These are phyloP conservation scores for Erysimum cheiranthoides DNA, from an alignment of 345 rosid species.

Conservation along the genomic window DNA sequence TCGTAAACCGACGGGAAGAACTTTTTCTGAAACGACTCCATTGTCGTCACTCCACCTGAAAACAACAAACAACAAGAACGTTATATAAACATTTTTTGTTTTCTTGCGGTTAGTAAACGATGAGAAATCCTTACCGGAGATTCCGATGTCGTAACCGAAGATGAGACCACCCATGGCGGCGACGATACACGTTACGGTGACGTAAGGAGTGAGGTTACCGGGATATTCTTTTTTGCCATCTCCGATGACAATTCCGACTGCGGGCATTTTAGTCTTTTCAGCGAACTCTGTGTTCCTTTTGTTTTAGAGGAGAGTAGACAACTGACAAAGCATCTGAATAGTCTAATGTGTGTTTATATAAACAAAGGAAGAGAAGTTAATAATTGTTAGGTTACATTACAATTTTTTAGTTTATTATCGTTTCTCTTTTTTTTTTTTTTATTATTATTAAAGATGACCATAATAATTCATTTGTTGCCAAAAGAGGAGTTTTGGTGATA, in stretches of 20 bases:
- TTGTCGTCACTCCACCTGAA: conserved; percentile 87
- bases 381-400: background rate
- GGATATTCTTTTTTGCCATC: conserved; percentile 61
- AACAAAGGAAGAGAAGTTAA: background rate
- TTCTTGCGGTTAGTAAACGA: background rate
- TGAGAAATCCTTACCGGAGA: conserved; percentile 54
- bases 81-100: background rate
- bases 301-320: background rate
- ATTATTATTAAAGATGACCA: too few relatives aligned
- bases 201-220: conserved; percentile 74
- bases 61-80: background rate
- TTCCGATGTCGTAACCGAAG: conserved; percentile 93
- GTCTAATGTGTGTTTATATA: conserved; percentile 7
- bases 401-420: background rate
- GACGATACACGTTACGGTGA: conserved; percentile 72
- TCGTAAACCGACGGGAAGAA: conserved; percentile 70
- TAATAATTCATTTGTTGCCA: too few relatives aligned
- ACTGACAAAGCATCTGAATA: background rate
- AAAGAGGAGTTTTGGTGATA: too few relatives aligned
- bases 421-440: background rate
- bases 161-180: conserved; percentile 97
- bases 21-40: conserved; percentile 62
- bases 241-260: conserved; percentile 51
- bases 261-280: conserved; percentile 50
- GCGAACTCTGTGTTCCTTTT: background rate